These are phyloP conservation scores for Solanum lignicaule DNA, from an alignment of 257 asterid genomes.

Conservation along the genomic window DNA sequence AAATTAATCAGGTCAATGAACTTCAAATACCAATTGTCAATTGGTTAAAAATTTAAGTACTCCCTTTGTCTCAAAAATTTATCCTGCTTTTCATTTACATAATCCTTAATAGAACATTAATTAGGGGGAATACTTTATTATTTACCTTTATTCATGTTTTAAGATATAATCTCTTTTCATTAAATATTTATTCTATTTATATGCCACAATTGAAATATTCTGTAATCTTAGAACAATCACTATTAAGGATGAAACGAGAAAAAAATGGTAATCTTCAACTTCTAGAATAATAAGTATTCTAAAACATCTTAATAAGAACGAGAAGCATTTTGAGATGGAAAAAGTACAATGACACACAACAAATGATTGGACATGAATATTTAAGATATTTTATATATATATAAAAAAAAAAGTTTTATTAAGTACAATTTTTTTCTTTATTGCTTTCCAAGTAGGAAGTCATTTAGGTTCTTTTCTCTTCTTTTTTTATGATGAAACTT, in stretches of 20 bases:
- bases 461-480: background rate
- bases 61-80: background rate
- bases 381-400: background rate
- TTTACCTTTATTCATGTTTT: background rate
- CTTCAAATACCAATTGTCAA: background rate
- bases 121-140: background rate
- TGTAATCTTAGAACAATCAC: background rate
- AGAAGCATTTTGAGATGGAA: background rate
- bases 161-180: background rate
- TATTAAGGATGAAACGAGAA: background rate
- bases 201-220: background rate
- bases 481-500: background rate
- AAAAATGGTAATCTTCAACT: background rate
- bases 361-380: background rate
- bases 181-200: background rate
- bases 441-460: slow-evolving; percentile 25
- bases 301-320: background rate
- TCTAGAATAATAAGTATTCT: background rate
- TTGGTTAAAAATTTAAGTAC: background rate
- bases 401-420: background rate
- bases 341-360: background rate
- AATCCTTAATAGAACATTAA: background rate
- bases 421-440: background rate
- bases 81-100: background rate
- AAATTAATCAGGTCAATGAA: background rate